These are phyloP conservation scores for Kewa caespitosa DNA, from an alignment of 179 eudicot genomes.

Conservation along the genomic window DNA sequence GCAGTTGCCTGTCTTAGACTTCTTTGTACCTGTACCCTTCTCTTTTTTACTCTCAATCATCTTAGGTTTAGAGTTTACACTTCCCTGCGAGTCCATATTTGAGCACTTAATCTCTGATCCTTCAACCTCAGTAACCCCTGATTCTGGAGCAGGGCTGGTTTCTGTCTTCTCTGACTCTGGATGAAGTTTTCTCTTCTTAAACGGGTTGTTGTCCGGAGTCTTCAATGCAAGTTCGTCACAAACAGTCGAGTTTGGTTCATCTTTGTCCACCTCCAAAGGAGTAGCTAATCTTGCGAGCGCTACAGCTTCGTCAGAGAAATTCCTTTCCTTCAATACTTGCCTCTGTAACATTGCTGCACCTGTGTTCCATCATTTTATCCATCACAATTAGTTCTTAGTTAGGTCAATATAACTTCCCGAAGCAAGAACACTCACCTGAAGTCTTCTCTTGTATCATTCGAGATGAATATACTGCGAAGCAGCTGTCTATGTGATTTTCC, in stretches of 20 bases:
- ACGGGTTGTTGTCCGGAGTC: slow-evolving; percentile 59
- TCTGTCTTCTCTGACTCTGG: slow-evolving; percentile 26
- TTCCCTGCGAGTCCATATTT: slow-evolving; percentile 49
- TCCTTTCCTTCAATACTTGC: slow-evolving; percentile 35
- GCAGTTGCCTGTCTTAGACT: slow-evolving; percentile 23
- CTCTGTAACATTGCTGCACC: slow-evolving; percentile 22
- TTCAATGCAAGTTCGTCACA: slow-evolving; percentile 21
- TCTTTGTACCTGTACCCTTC: slow-evolving; percentile 25
- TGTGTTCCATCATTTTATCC: background rate
- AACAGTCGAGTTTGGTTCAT: slow-evolving; percentile 22
- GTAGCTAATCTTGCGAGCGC: slow-evolving; percentile 41
- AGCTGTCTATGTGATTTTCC: slow-evolving; percentile 31
- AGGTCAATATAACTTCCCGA: background rate
- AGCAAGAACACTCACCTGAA: slow-evolving; percentile 25
- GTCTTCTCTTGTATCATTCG: slow-evolving; percentile 21
- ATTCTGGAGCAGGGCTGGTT: slow-evolving; percentile 33
- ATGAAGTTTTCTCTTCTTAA: slow-evolving; percentile 41
- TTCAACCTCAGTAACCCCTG: slow-evolving; percentile 48
- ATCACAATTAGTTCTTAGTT: background rate
- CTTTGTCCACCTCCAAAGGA: slow-evolving; percentile 13
- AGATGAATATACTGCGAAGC: slow-evolving; percentile 52
- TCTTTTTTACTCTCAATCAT: slow-evolving; percentile 3
- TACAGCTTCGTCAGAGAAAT: slow-evolving; percentile 39
- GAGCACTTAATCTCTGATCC: slow-evolving; percentile 14
- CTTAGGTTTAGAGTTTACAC: slow-evolving; percentile 48